Base-by-base conservation (phyloP, 306 rosid genomes). In the Cucurbita pepo region DNA sequence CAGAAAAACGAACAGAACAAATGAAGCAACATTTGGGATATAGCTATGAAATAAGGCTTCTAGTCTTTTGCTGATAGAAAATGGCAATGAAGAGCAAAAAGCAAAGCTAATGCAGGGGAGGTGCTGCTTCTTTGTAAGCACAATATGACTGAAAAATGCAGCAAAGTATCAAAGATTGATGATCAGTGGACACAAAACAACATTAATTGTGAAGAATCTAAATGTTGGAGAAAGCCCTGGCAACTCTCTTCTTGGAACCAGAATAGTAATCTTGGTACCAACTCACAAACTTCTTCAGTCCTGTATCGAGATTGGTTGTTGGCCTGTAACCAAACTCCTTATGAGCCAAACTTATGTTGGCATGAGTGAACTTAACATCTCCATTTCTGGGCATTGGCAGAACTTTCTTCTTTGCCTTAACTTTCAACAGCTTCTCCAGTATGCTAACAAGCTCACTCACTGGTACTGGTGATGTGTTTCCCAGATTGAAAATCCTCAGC, bases 311-410 rank as follows among this genome's bases (percentile, higher is more conserved):
- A 85, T 89, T 85, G 15, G 87, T 91, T 13, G 74, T 78, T 21
- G 96, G 97, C 76, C 83, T 79, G 56, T 91, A 91, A 10, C 89
- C 87, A 58, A 91, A 85, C 75, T 91, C 89, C 80, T 59, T 81
- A 15, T 82, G 79, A 6, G 96, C 96, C 69, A 85, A 77, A 77
- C 88, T 89, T 67, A 91, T 85, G 81, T 91, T 91, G 0, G 97
- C 96, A 78, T 91, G 97, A 0, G 97, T 91, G 34, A 86, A 88
- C 72, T 70, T 89, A 44, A 89, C 97, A 81, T 91, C 96, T 3
- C 97, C 97, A 80, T 91, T 91, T 37, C 90, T 78, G 0, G 96
- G 97, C 96, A 91, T 82, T 1, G 89, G 83, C 74, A 83, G 18
- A 59, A 89, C 78, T 73, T 81, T 86, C 85, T 57, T 89, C 81